Evolutionary conservation across 768 basidiomycete species (phyloP), one percentile per base, ranked within the genome.

Genomic region (Boletus reticuloceps): DNA sequence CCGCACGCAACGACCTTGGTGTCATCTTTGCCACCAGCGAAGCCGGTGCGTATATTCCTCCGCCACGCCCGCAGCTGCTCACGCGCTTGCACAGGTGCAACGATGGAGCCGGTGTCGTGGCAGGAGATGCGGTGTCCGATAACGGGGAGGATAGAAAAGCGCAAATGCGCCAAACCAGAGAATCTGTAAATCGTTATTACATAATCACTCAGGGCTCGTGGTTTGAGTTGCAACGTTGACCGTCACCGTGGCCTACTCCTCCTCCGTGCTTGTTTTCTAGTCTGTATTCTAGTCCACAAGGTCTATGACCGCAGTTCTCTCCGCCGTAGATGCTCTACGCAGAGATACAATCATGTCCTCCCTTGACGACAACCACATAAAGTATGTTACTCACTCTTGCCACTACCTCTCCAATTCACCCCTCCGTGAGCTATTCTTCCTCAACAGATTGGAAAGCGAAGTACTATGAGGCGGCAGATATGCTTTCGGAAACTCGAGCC

Each of bases 21-120:
- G 94, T 96, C 10, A 88, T 95, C 50, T 94, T 91, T 68, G 94
- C 93, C 12, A 88, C 86, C 8, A 91, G 89, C 69, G 92, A 94
- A 74, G 86, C 88, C 46, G 91, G 91, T 84, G 64, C 62, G 78
- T 74, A 47, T 12, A 41, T 20, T n/a, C 27, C 14, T 11, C 29
- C 6, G 5, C 42, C 14, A 17, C 17, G 22, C 46, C 29, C 55
- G 50, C 42, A 39, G 51, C 32, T 51, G 20, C 51, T 47, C 53
- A 62, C 40, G 29, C 5, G 8, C 31, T 41, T 9, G 32, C 62
- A 22, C 56, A 91, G 90, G 91, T 51, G 84, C 82, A 11, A 88
- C 88, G 22, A 86, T 94, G 82, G 85, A 89, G 54, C 88, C 92
- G 0, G 82, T 91, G 14, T 91, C 89, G 2, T 94, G 92, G 92